Conservation (phyloP, 768 basidiomycete genomes). For the Leccinum subgranulosum region DNA sequence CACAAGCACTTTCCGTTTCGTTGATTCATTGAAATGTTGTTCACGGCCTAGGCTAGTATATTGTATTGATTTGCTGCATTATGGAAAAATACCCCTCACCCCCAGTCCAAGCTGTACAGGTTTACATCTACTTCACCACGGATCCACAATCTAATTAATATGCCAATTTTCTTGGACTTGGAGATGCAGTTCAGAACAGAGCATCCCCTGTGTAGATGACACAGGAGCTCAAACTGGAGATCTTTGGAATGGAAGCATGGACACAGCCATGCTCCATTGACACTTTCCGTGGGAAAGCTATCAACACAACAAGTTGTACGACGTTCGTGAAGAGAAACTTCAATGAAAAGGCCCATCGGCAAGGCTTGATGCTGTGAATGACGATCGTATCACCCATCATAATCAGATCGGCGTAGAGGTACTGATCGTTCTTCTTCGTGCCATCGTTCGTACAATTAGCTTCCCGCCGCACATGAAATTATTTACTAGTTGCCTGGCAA, state of each 20-base stretch:
- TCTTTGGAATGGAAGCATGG: background rate
- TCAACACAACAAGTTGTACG: background rate
- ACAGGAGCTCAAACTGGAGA: constrained; percentile 2
- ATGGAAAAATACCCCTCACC: constrained; percentile 20
- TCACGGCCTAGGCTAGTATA: constrained; percentile 11
- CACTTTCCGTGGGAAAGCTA: constrained; percentile 16
- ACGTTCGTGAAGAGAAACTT: background rate
- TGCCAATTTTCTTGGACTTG: background rate
- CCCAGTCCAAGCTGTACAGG: constrained; percentile 18
- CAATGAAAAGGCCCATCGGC: background rate
- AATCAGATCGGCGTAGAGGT: constrained; percentile 9
- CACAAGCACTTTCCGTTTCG: constrained; percentile 2
- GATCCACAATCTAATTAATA: background rate
- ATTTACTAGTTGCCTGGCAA: constrained; percentile 21
- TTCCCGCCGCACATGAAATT: constrained; percentile 11
- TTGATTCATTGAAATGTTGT: constrained; percentile 15
- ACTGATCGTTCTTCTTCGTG: background rate
- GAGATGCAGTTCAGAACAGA: background rate
- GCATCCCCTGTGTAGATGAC: background rate
- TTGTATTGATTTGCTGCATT: constrained; percentile 12
- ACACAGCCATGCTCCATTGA: constrained; percentile 21
- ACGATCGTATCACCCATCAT: background rate
- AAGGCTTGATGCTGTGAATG: constrained; percentile 14
- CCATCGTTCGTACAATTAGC: background rate
- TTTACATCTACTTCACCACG: constrained; percentile 11